phyloP scores from a whole-genome alignment of 768 basidiomycete species.

The Boletellus emodensis region DNA sequence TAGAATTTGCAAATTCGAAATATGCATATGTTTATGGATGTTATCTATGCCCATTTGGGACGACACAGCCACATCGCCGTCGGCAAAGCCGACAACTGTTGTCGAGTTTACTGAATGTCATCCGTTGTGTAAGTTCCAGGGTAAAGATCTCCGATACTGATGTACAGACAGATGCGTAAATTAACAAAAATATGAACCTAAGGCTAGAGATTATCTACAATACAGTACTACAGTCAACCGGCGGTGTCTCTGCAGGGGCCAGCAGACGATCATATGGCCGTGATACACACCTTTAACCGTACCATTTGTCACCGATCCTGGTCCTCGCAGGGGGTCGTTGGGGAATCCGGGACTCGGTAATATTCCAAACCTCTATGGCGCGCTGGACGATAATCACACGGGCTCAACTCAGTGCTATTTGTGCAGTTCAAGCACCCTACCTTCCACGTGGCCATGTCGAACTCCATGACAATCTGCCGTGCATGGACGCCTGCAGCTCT shows the following conservation, averaged over 20 bases:
- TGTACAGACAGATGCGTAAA: too few species aligned
- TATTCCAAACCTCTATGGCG: conserved; percentile 84
- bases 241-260: background rate
- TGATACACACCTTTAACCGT: conserved; percentile 41
- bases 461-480: conserved; percentile 85
- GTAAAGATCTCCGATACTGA: too few species aligned
- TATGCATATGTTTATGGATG: too few species aligned
- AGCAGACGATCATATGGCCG: conserved; percentile 1
- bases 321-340: conserved; percentile 58
- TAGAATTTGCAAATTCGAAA: too few species aligned
- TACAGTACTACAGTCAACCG: conserved; percentile 16
- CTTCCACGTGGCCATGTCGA: conserved; percentile 88
- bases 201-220: conserved; percentile 10
- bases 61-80: too few species aligned
- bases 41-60: too few species aligned
- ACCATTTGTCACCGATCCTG: conserved; percentile 66
- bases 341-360: conserved; percentile 72
- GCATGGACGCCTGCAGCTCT: conserved; percentile 62
- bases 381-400: conserved; percentile 42
- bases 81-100: too few species aligned
- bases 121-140: background rate
- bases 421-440: conserved; percentile 38
- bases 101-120: background rate
- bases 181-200: background rate
- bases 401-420: background rate